phyloP scores from a whole-genome alignment of 768 basidiomycete species.

The Hericium coralloides region DNA sequence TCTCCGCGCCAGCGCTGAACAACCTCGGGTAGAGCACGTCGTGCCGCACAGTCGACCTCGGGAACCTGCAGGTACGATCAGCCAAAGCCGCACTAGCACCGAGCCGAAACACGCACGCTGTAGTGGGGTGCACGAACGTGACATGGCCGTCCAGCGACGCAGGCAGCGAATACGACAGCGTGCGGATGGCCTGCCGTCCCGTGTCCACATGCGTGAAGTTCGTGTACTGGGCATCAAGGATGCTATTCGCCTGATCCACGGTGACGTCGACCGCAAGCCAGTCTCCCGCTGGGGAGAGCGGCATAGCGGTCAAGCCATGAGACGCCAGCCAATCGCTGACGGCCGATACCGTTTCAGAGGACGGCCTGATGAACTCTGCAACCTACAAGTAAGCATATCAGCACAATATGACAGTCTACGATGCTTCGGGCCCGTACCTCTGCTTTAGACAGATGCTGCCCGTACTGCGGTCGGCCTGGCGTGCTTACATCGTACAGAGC shows the following conservation, averaged over 20 bases:
- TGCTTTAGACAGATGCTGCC: neutral
- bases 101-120: neutral
- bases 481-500: neutral
- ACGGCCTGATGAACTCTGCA: neutral
- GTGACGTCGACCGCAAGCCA: neutral
- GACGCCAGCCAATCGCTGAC: conserved; percentile 4
- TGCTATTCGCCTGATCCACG: neutral
- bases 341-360: neutral
- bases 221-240: neutral
- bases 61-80: neutral
- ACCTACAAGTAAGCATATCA: neutral
- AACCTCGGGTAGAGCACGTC: neutral
- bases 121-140: conserved; percentile 14
- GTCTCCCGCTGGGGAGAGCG: conserved; percentile 9
- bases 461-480: neutral
- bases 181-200: conserved; percentile 6
- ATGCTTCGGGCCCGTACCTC: neutral
- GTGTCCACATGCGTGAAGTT: conserved; percentile 1
- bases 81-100: neutral
- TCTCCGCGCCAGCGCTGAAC: neutral
- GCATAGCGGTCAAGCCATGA: conserved; percentile 6
- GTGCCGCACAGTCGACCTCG: neutral
- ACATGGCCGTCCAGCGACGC: conserved; percentile 5
- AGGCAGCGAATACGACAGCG: conserved; percentile 2
- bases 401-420: neutral